Conservation (phyloP, 1,284 basidiomycete genomes). For the Cryptococcus sp. region DNA sequence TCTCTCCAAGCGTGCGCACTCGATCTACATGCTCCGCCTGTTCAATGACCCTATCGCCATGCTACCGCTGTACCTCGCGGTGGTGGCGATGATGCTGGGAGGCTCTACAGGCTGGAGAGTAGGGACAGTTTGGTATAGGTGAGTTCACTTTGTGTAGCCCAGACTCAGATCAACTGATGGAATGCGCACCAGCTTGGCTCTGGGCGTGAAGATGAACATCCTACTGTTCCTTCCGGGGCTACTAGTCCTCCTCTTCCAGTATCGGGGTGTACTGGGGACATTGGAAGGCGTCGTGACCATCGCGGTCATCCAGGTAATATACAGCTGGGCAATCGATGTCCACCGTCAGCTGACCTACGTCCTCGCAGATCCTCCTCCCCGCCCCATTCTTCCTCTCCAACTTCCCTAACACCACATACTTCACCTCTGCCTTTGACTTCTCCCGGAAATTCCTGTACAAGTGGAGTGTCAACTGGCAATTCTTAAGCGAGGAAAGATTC, state of each 20-base stretch:
- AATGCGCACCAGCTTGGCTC: conserved; percentile 61
- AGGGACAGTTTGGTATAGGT: conserved; percentile 54
- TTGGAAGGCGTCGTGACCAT: conserved; percentile 60
- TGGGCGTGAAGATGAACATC: conserved; percentile 95
- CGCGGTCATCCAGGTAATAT: conserved; percentile 49
- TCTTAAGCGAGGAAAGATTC: conserved; percentile 73
- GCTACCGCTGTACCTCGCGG: conserved; percentile 53
- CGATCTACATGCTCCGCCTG: conserved; percentile 83
- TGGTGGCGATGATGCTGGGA: conserved; percentile 56
- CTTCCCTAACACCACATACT: conserved; percentile 57
- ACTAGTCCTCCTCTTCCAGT: conserved; percentile 72
- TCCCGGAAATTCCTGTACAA: conserved; percentile 85
- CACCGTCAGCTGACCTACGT: not conserved
- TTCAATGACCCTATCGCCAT: conserved; percentile 96
- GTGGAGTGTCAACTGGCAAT: conserved; percentile 99
- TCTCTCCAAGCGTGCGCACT: conserved; percentile 89
- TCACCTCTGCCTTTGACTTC: conserved; percentile 78
- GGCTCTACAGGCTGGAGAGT: conserved; percentile 58
- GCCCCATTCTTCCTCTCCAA: conserved; percentile 62
- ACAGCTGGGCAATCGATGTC: no score
- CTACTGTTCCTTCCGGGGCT: conserved; percentile 89
- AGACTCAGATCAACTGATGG: not conserved
- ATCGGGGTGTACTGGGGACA: conserved; percentile 61
- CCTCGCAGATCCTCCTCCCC: conserved; percentile 62
- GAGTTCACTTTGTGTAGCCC: conserved; percentile 40